These are phyloP conservation scores for Achlya hypogyna DNA, from an alignment of 352 stramenopile genomes.

Conservation along the genomic window DNA sequence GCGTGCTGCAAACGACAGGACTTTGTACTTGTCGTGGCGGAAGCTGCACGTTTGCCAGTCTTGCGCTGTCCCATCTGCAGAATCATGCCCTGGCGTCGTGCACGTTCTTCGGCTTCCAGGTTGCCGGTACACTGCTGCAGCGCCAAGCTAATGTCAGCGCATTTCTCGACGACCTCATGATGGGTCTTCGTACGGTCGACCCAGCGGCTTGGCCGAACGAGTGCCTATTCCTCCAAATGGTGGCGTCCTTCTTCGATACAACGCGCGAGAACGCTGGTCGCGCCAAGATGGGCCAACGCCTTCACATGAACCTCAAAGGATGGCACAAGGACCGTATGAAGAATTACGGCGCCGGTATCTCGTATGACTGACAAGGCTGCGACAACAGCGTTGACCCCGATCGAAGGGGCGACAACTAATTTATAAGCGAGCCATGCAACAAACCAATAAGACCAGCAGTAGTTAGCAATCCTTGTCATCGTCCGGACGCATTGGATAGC, in stretches of 20 bases:
- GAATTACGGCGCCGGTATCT: conserved; percentile 69
- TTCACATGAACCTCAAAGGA: conserved; percentile 59
- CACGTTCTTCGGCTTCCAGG: background rate
- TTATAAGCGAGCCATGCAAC: no score
- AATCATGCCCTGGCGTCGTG: background rate
- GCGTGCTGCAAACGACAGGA: background rate
- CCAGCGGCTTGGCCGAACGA: conserved; percentile 50
- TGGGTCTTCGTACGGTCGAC: conserved; percentile 69
- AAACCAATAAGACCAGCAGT: no score
- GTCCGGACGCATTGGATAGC: no score
- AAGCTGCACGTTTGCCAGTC: background rate
- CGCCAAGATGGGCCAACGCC: conserved; percentile 58
- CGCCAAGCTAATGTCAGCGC: conserved; percentile 74
- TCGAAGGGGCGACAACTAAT: conserved; percentile 20
- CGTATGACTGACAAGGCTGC: conserved; percentile 25
- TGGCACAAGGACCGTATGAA: conserved; percentile 69
- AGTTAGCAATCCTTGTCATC: no score
- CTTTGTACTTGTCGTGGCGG: background rate
- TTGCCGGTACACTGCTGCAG: conserved; percentile 8
- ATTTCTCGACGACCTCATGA: conserved; percentile 73
- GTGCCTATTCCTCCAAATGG: conserved; percentile 72
- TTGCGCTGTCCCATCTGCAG: background rate
- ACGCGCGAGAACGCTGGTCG: conserved; percentile 63
- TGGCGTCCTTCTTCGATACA: conserved; percentile 70
- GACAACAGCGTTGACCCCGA: background rate